Evolutionary conservation across 2,329 filamentous ascomycete species (phyloP).

Genomic region (Diaporthe eres): DNA sequence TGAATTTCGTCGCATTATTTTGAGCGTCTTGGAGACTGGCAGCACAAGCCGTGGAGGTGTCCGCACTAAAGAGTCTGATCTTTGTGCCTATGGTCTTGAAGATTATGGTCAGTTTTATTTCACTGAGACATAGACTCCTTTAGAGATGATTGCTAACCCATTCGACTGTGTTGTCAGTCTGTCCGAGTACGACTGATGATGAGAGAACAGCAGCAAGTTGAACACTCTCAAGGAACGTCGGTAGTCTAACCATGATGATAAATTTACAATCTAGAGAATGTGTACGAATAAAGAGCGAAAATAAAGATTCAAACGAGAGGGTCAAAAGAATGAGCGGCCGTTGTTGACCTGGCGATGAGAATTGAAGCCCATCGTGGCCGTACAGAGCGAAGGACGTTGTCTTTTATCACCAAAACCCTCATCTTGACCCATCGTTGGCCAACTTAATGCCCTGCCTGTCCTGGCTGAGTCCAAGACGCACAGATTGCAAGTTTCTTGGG

Average conservation of each 20-base stretch:
- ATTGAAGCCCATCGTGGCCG: neutral
- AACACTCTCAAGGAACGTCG: neutral
- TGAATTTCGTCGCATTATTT: neutral
- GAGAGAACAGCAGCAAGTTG: neutral
- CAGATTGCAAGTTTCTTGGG: neutral
- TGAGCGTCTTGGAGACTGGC: constrained; percentile 5
- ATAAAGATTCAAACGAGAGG: neutral
- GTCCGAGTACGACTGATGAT: neutral
- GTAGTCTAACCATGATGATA: neutral
- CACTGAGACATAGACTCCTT: neutral
- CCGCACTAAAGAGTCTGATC: neutral
- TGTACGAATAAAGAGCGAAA: neutral
- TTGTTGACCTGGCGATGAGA: neutral
- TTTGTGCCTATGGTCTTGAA: neutral
- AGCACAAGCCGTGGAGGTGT: neutral
- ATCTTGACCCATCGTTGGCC: neutral
- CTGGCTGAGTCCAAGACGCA: neutral
- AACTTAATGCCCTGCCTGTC: neutral
- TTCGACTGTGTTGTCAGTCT: constrained; percentile 6
- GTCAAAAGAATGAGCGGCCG: neutral
- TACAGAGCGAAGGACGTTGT: neutral
- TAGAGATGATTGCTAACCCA: neutral
- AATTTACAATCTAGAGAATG: neutral
- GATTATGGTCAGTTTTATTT: neutral
- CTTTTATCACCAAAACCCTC: neutral